A percentile compares a stretch with the other conserved stretches of the same genome.
Evolutionary conservation across 345 rosid genomes (phyloP).

Genomic region (Limnanthes douglasii): DNA sequence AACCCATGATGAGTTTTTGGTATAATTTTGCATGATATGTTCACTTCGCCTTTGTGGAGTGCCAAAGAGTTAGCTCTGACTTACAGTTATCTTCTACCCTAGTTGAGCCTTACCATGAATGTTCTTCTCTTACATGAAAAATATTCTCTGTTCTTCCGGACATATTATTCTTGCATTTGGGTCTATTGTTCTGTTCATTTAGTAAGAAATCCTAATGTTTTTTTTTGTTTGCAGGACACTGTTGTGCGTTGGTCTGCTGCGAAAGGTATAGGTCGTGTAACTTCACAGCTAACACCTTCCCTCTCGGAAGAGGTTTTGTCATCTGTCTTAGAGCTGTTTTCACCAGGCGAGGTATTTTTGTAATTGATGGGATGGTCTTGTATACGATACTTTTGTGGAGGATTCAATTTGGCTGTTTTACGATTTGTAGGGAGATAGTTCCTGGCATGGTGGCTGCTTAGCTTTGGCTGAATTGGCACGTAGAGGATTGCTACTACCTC

Average conservation of each 20-base stretch:
- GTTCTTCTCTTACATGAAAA: too few species aligned
- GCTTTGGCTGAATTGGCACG: constrained; percentile 91
- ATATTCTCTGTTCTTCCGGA: too few species aligned
- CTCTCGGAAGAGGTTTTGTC: constrained; percentile 85
- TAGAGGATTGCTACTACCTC: constrained; percentile 88
- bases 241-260: constrained; percentile 99
- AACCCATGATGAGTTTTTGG: too few species aligned
- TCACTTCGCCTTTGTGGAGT: too few species aligned
- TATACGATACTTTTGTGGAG: constrained; percentile 3
- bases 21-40: too few species aligned
- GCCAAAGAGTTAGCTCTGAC: too few species aligned
- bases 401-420: constrained; percentile 5
- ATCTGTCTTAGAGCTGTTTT: constrained; percentile 78
- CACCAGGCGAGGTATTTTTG: constrained; percentile 68
- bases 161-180: too few species aligned
- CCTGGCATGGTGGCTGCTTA: constrained; percentile 99
- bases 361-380: constrained; percentile 2
- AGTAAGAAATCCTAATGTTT: too few species aligned
- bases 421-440: constrained; percentile 82
- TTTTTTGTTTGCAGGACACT: constrained; percentile 48
- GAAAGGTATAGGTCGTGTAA: constrained; percentile 86
- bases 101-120: too few species aligned
- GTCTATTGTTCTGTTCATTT: too few species aligned
- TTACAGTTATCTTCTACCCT: too few species aligned
- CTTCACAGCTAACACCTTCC: constrained; percentile 66